Base-by-base conservation (phyloP, 768 basidiomycete genomes). In the Suillus decipiens region DNA sequence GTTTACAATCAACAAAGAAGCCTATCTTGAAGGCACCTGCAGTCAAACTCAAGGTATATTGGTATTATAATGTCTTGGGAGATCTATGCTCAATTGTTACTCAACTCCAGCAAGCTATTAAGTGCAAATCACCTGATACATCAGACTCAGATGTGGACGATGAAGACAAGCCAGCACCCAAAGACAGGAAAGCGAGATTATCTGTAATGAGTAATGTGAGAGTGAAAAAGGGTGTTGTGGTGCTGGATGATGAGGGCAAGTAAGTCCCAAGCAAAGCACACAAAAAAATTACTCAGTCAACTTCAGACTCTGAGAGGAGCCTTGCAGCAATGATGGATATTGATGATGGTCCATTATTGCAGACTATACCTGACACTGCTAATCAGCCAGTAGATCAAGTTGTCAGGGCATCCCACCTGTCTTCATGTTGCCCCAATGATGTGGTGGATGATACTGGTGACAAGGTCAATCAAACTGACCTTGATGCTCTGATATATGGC, bases 311-410 rank as follows among this genome's bases (percentile, higher is more conserved):
- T 17, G 84, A 76, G 66, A 71, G 62, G 65, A 83, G 81, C 50
- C 56, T 82, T 55, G 72, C 73, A n/a, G 88, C 84, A 11, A 82
- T 91, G 79, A 90, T 91, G 89, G 90, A 92, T 58, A 81, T 91
- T 60, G 89, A 90, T 61, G 90, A 92, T 68, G 85, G 90, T 89
- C 64, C 17, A 77, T 69, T 51, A 75, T 79, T 14, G 31, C 36
- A 19, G 34, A 39, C n/a, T 15, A 19, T 50, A 34, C 10, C 31
- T 11, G 0, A 10, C 10, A 15, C 12, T 67, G 69, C 71, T 3
- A 67, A n/a, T 58, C 1, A 39, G 12, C 33, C 47, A 67, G 17
- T 34, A 76, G 74, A 74, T 10, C 60, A 69, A 62, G 72, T 76
- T 31, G 62, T 74, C 39, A 68, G 60, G 5, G 71, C 62, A 4